Conservation (phyloP, 2,329 filamentous ascomycete species). For the Xylaria sp. region DNA sequence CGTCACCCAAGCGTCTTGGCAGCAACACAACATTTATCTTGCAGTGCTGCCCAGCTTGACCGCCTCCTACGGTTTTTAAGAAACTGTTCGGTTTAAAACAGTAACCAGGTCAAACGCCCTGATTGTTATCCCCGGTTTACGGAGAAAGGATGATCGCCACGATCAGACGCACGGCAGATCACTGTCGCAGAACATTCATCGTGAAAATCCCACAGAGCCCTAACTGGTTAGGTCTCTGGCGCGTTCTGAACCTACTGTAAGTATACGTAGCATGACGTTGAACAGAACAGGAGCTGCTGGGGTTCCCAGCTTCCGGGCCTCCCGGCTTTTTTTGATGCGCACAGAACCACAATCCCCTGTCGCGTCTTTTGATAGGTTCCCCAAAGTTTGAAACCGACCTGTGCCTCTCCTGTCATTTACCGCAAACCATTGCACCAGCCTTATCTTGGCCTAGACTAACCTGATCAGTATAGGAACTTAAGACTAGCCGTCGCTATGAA, state of each 20-base stretch:
- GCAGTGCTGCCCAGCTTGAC: not conserved
- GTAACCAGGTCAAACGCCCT: not conserved
- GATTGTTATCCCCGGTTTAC: conserved; percentile 4
- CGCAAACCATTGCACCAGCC: conserved; percentile 6
- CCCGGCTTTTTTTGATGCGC: conserved; percentile 5
- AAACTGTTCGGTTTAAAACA: not conserved
- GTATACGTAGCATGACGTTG: not conserved
- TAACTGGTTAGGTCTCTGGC: not conserved
- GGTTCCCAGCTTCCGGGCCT: conserved; percentile 20
- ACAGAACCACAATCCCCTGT: conserved; percentile 5
- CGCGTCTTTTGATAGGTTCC: conserved; percentile 24
- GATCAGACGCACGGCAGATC: conserved; percentile 25
- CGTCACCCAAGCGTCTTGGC: conserved; percentile 3
- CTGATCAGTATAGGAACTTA: not conserved
- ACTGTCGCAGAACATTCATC: conserved; percentile 12
- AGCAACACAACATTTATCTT: not conserved
- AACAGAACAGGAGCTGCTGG: not conserved
- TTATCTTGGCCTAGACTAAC: conserved; percentile 15
- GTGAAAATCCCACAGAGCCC: conserved; percentile 6
- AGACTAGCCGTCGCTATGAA: not conserved
- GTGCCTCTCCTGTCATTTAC: conserved; percentile 33
- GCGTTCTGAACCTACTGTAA: not conserved
- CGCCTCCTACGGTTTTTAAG: not conserved
- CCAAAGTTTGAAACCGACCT: conserved; percentile 22
- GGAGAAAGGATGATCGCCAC: conserved; percentile 13